Evolutionary conservation across 495 filamentous ascomycete genomes (phyloP).

Genomic region (Aspergillus mulundensis): DNA sequence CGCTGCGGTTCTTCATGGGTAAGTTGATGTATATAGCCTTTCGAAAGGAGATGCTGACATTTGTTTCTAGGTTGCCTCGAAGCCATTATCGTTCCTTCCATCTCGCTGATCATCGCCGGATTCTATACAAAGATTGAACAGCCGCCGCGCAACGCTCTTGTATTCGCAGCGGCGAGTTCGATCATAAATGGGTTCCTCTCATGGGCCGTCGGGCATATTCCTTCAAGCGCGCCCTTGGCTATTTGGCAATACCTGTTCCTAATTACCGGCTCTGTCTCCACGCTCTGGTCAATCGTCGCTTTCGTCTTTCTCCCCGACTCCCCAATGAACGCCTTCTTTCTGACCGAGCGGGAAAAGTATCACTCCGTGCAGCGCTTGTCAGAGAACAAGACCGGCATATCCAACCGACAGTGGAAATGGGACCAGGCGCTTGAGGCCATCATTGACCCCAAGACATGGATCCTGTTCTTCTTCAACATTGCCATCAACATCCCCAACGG

Average conservation of each 20-base stretch:
- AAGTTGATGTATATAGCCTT: neutral
- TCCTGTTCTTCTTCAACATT: constrained; percentile 23
- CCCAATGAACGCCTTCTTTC: constrained; percentile 49
- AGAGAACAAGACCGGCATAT: constrained; percentile 55
- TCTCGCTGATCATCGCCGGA: constrained; percentile 37
- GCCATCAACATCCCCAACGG: constrained; percentile 9
- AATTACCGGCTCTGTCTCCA: constrained; percentile 43
- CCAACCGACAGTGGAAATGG: constrained; percentile 38
- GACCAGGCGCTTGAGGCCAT: constrained; percentile 29
- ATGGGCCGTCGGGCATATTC: constrained; percentile 54
- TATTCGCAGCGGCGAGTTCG: constrained; percentile 58
- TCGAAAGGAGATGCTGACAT: neutral
- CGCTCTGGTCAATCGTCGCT: constrained; percentile 49
- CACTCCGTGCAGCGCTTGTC: constrained; percentile 27
- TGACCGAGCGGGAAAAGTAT: constrained; percentile 47
- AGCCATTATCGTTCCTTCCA: constrained; percentile 51
- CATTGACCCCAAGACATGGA: constrained; percentile 30
- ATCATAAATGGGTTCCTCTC: constrained; percentile 57
- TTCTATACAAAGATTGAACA: constrained; percentile 63
- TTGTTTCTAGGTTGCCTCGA: constrained; percentile 36
- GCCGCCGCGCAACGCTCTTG: constrained; percentile 51
- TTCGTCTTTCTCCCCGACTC: constrained; percentile 49
- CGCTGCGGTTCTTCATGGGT: constrained; percentile 52
- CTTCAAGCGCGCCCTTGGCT: constrained; percentile 3
- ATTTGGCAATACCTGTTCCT: constrained; percentile 6